A percentile compares a stretch with the other conserved stretches of the same genome.
Conservation (phyloP, 2,329 filamentous ascomycete species). For the Diplodia sapinea region DNA sequence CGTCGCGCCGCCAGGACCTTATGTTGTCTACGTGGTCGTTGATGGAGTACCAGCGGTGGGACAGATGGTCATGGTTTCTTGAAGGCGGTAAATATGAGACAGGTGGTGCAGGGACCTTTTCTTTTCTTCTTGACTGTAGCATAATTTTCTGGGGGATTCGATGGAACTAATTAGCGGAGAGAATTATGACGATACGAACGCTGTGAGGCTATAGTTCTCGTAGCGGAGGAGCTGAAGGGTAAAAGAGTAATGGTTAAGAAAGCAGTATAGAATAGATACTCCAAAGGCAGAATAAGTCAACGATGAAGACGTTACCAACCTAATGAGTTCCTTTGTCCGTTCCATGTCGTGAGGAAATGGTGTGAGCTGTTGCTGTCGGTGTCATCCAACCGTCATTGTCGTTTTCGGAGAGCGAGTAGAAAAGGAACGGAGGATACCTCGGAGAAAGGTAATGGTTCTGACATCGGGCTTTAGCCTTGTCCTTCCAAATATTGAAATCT, state of each 20-base stretch:
- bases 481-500: too few relatives aligned
- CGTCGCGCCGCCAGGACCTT: conserved; percentile 64
- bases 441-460: too few relatives aligned
- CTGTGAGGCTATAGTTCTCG: neutral
- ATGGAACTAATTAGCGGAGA: neutral
- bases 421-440: too few relatives aligned
- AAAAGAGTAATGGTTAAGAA: neutral
- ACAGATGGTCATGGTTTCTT: conserved; percentile 56
- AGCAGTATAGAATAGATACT: neutral
- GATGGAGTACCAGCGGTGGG: conserved; percentile 61
- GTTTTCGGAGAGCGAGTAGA: neutral
- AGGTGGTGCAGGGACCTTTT: neutral
- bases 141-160: neutral
- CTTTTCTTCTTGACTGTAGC: conserved; percentile 16
- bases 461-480: too few relatives aligned
- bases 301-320: neutral
- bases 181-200: neutral
- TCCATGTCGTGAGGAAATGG: neutral
- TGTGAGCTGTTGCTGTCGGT: neutral
- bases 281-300: neutral
- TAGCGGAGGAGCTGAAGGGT: neutral
- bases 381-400: neutral
- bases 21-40: conserved; percentile 65
- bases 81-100: neutral
- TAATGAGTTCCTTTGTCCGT: neutral